Base-by-base conservation (phyloP, 257 asterid species). In the Scutellaria minor region DNA sequence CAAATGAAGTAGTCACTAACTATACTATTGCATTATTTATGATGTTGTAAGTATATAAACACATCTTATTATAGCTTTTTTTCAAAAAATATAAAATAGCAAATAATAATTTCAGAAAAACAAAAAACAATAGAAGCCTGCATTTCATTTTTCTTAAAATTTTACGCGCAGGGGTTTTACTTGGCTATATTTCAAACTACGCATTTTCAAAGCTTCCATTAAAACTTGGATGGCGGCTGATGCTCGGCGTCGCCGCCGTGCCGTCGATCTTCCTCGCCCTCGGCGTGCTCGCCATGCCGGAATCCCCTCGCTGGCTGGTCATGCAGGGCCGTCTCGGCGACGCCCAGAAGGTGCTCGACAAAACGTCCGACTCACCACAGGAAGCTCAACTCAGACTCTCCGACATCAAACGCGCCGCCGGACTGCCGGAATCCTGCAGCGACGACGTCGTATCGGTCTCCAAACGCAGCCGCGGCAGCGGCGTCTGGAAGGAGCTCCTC, bases 261-360 rank as follows among this genome's bases (percentile, higher is more conserved):
- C 83, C 86, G 0, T 59, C 83, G 0, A 12, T 82, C 64, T 52
- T 82, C 48, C 71, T 78, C 2, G 81, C 67, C 68, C 0, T 69
- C 4, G 83, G 77, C 7, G 83, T 78, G 0, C 44, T 77, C 14
- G 77, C 70, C 50, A 82, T 82, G 83, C 83, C 86, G 35, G 83
- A 78, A 54, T 78, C 85, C 5, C 83, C 85, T 4, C 78, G 83
- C 2, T 81, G 85, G 85, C 80, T 81, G 8, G 80, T 81, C 59
- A 14, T 82, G 77, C 77, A 78, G 50, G 85, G 85, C 44, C 80
- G 83, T 7, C 68, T 81, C 11, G 72, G 45, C 9, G 85, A 77
- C 6, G 83, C 81, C 11, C 35, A 37, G 42, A 65, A 64, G 39
- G 80, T 81, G 7, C 76, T 81, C 13, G 73, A 78, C 46, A 60